A percentile compares a stretch with the other conserved stretches of the same genome.
phyloP scores from a whole-genome alignment of 768 basidiomycete species.

The Trichaptum fuscoviolaceum region DNA sequence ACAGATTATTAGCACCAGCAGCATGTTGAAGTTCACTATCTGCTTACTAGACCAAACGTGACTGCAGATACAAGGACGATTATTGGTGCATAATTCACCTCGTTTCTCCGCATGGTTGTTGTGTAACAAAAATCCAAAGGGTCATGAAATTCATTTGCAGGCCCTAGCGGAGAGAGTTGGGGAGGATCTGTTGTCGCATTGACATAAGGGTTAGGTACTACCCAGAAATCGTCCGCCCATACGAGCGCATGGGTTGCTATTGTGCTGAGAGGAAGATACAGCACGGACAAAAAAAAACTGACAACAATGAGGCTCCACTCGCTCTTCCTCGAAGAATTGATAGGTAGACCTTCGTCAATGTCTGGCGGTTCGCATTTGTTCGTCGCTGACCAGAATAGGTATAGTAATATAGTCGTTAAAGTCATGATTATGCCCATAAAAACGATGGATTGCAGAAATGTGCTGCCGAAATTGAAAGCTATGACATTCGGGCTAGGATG shows the following conservation, averaged over 20 bases:
- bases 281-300: constrained; percentile 59
- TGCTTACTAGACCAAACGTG: constrained; percentile 46
- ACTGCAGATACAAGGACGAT: constrained; percentile 53
- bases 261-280: constrained; percentile 75
- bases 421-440: constrained; percentile 56
- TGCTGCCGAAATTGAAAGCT: constrained; percentile 67
- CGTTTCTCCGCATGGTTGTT: constrained; percentile 66
- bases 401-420: constrained; percentile 49
- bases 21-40: background rate
- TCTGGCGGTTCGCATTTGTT: constrained; percentile 43
- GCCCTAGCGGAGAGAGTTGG: constrained; percentile 45
- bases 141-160: constrained; percentile 49
- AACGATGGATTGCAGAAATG: constrained; percentile 51
- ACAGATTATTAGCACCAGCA: constrained; percentile 4
- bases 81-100: constrained; percentile 64
- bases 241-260: constrained; percentile 72
- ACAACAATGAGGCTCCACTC: constrained; percentile 53
- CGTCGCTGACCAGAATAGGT: constrained; percentile 50
- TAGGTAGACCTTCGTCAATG: constrained; percentile 50
- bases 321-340: constrained; percentile 14
- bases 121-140: constrained; percentile 75
- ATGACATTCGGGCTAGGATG: constrained; percentile 59
- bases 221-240: constrained; percentile 77
- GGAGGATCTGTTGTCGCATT: constrained; percentile 52
- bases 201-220: constrained; percentile 60